These are phyloP conservation scores for Sporopachydermia lactativora DNA, from an alignment of 805 yeast genomes.

Conservation along the genomic window DNA sequence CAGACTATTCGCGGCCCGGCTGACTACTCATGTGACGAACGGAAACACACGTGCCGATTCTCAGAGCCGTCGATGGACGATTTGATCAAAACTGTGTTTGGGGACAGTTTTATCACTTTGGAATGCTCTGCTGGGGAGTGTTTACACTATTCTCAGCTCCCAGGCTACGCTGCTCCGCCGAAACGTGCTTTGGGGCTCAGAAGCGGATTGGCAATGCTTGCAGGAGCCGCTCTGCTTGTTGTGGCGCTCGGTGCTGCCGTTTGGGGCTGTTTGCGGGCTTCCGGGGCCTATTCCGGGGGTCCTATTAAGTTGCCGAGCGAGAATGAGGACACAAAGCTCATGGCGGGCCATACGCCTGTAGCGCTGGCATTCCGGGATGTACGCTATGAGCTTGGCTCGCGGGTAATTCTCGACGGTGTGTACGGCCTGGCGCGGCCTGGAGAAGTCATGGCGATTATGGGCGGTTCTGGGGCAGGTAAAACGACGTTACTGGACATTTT, in stretches of 20 bases:
- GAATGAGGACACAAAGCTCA: conserved; percentile 32
- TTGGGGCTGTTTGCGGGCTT: conserved; percentile 5
- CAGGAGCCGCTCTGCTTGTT: conserved; percentile 27
- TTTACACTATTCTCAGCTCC: conserved; percentile 81
- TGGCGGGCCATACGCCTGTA: conserved; percentile 47
- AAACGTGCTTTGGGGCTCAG: conserved; percentile 28
- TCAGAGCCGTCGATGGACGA: conserved; percentile 96
- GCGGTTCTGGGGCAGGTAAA: conserved; percentile 98
- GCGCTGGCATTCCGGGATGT: conserved; percentile 65
- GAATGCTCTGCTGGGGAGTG: conserved; percentile 83
- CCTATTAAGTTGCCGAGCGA: conserved; percentile 18
- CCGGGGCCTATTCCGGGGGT: conserved; percentile 5
- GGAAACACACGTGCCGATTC: conserved; percentile 50
- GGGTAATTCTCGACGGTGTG: conserved; percentile 42
- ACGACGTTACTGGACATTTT: conserved; percentile 85
- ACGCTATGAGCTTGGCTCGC: conserved; percentile 37
- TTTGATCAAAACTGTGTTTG: conserved; percentile 78
- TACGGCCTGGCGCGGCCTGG: conserved; percentile 78
- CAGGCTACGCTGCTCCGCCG: conserved; percentile 70
- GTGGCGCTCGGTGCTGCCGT: conserved; percentile 16
- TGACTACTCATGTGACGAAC: conserved; percentile 67
- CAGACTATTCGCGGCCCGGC: conserved; percentile 93
- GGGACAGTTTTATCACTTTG: conserved; percentile 82
- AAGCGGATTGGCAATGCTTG: conserved; percentile 23
- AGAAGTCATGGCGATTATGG: conserved; percentile 90